Base-by-base conservation (phyloP, 192 early-diverging fungal genomes). In the Entophlyctis helioformis region DNA sequence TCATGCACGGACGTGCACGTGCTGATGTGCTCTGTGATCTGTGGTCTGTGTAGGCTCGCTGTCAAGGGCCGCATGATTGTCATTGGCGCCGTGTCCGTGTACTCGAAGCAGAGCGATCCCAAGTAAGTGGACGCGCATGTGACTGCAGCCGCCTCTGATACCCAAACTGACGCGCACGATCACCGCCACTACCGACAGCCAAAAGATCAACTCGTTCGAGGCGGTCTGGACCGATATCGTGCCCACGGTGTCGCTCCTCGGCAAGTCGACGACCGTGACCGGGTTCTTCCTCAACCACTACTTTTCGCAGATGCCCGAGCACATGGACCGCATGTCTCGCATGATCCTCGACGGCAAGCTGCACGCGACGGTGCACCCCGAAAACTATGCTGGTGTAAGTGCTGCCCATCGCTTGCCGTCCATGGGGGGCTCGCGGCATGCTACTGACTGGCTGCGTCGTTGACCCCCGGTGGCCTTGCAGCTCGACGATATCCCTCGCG, bases 281-380 rank as follows among this genome's bases (percentile, higher is more conserved):
- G 72, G 69, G 1, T 78, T 78, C 64, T 78, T 72, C 57, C 50
- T 78, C 48, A 59, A 56, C 37, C 62, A 66, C 42, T 78, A 67
- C 44, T 43, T 29, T 4, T 19, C 46, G 1, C 60, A 60, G 13
- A 51, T 51, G 19, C 43, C 53, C 28, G 46, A 40, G 15, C 52
- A 59, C 13, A 48, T 72, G 57, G 12, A 46, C n/a, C 41, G 50
- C 2, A 26, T 73, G 46, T 19, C 59, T 21, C 5, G 39, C 7
- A 21, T 53, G 15, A 48, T 72, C 16, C 18, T 13, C 36, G 28
- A 39, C 26, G 60, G 63, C 2, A 56, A 60, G 44, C 55, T 76
- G 10, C n/a, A n/a, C n/a, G n/a, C n/a, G n/a, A n/a, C n/a, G n/a
- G n/a, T n/a, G n/a, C n/a, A n/a, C n/a, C n/a, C n/a, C n/a, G n/a